Base-by-base conservation (phyloP, 805 yeast species). In the Monosporozyma siamensis region DNA sequence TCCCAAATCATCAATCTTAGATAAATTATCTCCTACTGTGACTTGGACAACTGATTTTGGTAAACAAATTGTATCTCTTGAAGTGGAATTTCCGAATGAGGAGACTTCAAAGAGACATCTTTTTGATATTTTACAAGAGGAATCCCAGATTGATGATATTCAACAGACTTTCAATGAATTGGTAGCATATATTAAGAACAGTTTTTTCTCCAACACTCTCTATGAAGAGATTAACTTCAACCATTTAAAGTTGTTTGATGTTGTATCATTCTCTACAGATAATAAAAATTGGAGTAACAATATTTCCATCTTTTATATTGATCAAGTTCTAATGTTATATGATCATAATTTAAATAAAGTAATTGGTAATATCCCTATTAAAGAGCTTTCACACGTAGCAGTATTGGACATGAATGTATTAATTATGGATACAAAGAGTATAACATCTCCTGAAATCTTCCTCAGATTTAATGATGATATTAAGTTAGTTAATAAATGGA, bases 391-490 rank as follows among this genome's bases (percentile, higher is more conserved):
- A 38, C 59, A 34, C 52, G 62, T 66, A 2, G 54, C 55, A 4
- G 49, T 46, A 21, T 25, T 60, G 15, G 48, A 55, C n/a, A 51
- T 54, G 0, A 44, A 48, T 17, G 58, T 58, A 0, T 34, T 70
- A 8, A 43, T 64, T 1, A 44, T 75, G 14, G 66, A 63, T 44
- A 58, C 73, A 36, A 63, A 66, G 26, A 68, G 67, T 35, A 63
- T 66, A 4, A 48, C 64, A 1, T 48, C 73, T 15, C 77, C 78
- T 0, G 78, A 74, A 50, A 45, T 59, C 2, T 59, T 53, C 40
- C 44, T 75, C 5, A 64, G 63, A 32, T 53, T 55, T 22, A 39
- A 34, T 65, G 53, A 53, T 34, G 61, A 64, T 21, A 46, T 44
- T 27, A 49, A 54, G 8, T 46, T 71, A 1, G 49, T 64, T 0